Conservation (phyloP, 352 stramenopile species). For the Globisporangium emineosum region DNA sequence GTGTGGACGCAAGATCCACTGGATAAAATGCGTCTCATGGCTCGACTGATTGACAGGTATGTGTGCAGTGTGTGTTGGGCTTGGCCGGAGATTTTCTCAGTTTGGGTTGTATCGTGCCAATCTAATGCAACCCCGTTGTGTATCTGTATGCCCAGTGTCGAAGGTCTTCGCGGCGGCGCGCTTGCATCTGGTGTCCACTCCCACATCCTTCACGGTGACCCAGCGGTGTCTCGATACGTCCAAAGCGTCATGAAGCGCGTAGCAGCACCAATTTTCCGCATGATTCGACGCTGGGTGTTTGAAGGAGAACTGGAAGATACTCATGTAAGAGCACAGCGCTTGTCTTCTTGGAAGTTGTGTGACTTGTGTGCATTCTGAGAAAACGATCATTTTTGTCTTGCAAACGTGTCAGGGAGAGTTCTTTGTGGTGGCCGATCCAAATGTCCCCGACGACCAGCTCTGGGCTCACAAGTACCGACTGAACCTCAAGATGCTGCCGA, state of each 20-base stretch:
- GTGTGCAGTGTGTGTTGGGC: neutral
- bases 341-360: neutral
- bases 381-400: constrained; percentile 1
- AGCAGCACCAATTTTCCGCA: constrained; percentile 76
- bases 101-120: neutral
- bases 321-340: constrained; percentile 45
- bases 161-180: constrained; percentile 82
- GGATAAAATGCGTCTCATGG: constrained; percentile 87
- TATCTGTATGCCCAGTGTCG: constrained; percentile 38
- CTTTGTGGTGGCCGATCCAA: constrained; percentile 78
- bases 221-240: constrained; percentile 63
- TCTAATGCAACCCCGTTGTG: neutral
- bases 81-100: neutral
- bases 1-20: constrained; percentile 90
- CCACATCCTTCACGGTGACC: constrained; percentile 91
- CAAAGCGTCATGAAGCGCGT: constrained; percentile 80
- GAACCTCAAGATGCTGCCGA: constrained; percentile 81
- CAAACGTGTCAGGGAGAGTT: constrained; percentile 63
- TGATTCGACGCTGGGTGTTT: constrained; percentile 88
- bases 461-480: constrained; percentile 87
- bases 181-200: constrained; percentile 88
- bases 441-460: constrained; percentile 74
- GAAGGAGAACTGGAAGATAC: constrained; percentile 85
- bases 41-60: constrained; percentile 85
- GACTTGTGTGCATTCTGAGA: neutral